Percentiles rank a stretch among this genome's conserved stretches.
Conservation (phyloP, 2,329 filamentous ascomycete species). For the Emmonsiellopsis sp. region DNA sequence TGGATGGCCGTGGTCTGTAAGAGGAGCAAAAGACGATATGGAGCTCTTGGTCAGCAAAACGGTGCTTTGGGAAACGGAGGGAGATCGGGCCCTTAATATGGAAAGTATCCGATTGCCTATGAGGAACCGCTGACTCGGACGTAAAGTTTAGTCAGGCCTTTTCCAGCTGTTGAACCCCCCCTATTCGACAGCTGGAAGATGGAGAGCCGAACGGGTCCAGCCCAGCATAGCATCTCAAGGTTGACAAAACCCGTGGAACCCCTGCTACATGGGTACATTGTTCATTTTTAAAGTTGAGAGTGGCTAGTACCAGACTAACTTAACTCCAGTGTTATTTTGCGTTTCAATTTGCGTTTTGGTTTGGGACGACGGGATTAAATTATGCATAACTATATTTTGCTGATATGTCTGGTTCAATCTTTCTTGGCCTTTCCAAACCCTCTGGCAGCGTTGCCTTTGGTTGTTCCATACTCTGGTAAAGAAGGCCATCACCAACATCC, state of each 20-base stretch:
- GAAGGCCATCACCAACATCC: too few relatives aligned
- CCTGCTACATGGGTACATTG: not conserved
- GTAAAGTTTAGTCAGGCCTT: too few relatives aligned
- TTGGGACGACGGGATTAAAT: too few relatives aligned
- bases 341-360: not conserved
- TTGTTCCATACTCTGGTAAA: too few relatives aligned
- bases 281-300: not conserved
- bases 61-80: not conserved
- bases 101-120: not conserved
- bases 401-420: too few relatives aligned
- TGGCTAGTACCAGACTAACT: not conserved
- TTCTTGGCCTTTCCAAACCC: too few relatives aligned
- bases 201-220: not conserved
- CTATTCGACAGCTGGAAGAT: not conserved
- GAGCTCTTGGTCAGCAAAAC: not conserved
- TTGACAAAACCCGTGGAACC: not conserved
- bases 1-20: not conserved
- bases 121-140: not conserved
- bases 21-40: not conserved
- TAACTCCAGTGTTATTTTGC: not conserved
- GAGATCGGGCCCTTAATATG: not conserved
- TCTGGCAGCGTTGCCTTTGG: too few relatives aligned
- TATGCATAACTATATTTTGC: too few relatives aligned
- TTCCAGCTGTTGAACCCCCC: too few relatives aligned
- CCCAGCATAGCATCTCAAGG: not conserved